phyloP scores from a whole-genome alignment of 148 eudicot genomes.

The Rhododendron griersonianum region DNA sequence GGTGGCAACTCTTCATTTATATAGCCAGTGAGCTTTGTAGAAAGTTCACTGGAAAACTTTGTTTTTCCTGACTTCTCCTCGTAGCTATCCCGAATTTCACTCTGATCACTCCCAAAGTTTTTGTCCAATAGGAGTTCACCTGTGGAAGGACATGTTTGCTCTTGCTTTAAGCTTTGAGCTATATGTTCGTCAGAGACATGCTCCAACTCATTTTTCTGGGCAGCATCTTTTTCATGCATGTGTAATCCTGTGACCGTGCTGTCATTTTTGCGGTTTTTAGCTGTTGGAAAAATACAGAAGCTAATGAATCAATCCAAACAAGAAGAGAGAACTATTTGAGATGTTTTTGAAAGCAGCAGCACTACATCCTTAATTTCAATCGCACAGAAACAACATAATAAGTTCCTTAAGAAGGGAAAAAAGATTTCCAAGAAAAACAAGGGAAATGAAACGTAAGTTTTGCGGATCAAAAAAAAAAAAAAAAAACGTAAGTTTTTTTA shows the following conservation, averaged over 20 bases:
- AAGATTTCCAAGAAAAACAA: neutral
- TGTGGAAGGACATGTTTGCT: constrained; percentile 19
- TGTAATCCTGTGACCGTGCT: constrained; percentile 12
- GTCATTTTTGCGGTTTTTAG: constrained; percentile 38
- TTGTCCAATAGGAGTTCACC: constrained; percentile 17
- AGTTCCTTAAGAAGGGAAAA: neutral
- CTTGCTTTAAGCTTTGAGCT: constrained; percentile 29
- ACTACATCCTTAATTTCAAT: neutral
- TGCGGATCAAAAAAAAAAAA: too few species aligned
- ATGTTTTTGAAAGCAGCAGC: neutral
- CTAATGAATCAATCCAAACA: constrained; percentile 1
- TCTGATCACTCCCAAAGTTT: constrained; percentile 19
- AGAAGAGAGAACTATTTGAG: neutral
- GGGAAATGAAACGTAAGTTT: too few species aligned
- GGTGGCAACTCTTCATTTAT: constrained; percentile 15
- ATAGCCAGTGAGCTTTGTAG: constrained; percentile 8
- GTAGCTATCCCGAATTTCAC: constrained; percentile 8
- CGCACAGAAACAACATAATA: neutral
- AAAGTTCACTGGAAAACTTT: constrained; percentile 15
- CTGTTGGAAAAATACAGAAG: constrained; percentile 32
- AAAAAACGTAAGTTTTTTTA: neutral
- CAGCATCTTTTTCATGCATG: constrained; percentile 16
- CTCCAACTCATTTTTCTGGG: constrained; percentile 20
- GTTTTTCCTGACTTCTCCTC: constrained; percentile 18
- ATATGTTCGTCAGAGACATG: constrained; percentile 32